Evolutionary conservation across 1,284 basidiomycete species (phyloP).

Genomic region (Bothia castanella): DNA sequence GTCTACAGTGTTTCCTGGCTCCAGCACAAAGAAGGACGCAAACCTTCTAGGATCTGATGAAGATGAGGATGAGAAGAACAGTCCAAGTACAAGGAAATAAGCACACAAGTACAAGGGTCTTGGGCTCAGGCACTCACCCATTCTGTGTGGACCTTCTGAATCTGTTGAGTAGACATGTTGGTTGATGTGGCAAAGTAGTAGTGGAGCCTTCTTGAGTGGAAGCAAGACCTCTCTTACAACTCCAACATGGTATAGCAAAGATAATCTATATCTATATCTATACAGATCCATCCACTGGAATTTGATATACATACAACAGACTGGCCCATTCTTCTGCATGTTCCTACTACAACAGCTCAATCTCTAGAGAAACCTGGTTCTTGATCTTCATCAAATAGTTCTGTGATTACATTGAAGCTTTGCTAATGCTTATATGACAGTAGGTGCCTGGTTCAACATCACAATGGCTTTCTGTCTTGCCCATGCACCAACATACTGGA

Average conservation of each 20-base stretch:
- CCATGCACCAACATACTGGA: constrained; percentile 14
- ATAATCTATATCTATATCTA: constrained; percentile 36
- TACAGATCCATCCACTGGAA: constrained; percentile 8
- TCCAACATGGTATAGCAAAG: constrained; percentile 49
- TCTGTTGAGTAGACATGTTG: constrained; percentile 47
- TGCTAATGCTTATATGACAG: constrained; percentile 32
- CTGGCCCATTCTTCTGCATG: constrained; percentile 47
- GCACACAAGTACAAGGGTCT: constrained; percentile 55
- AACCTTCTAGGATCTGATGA: constrained; percentile 33
- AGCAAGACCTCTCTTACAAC: constrained; percentile 65
- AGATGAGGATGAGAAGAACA: constrained; percentile 45
- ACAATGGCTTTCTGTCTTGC: constrained; percentile 15
- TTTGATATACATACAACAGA: constrained; percentile 36
- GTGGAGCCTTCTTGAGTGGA: constrained; percentile 70
- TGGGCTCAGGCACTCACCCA: constrained; percentile 59
- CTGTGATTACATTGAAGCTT: constrained; percentile 38
- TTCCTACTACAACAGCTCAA: constrained; percentile 37
- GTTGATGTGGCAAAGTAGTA: constrained; percentile 71
- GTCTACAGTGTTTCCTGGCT: constrained; percentile 59
- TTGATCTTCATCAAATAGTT: constrained; percentile 52
- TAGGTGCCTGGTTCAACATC: constrained; percentile 23
- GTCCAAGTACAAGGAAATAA: constrained; percentile 45
- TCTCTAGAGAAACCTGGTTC: constrained; percentile 49
- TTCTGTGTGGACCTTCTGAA: constrained; percentile 32
- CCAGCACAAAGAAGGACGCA: constrained; percentile 26